Evolutionary conservation across 208 protist species (phyloP), one percentile per base, ranked within the genome.

Genomic region (Lotmaria passim): DNA sequence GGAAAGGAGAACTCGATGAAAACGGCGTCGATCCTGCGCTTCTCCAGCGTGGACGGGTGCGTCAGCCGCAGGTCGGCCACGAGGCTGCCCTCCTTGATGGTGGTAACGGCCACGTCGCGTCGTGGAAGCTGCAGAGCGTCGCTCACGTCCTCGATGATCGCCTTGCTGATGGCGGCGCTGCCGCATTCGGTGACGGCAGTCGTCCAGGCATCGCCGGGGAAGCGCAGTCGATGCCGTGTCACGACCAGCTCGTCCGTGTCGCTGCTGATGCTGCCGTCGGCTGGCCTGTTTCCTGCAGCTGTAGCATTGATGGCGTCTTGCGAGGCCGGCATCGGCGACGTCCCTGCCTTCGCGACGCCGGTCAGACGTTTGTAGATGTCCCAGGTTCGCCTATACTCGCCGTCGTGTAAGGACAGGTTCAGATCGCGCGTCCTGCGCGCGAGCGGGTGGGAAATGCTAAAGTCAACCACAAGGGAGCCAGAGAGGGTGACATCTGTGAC

Each of bases 81-180:
- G 23, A 79, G 59, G 31, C 72, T 78, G n/a, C 68, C 82, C 17
- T 61, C 51, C 31, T 67, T 53, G 30, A 77, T 66, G 4, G 41
- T 33, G 1, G 75, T 44, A 36, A 82, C 41, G 41, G 43, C n/a
- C 11, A 87, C 73, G 30, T 60, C 36, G 30, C 52, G 53, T 7
- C 48, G 7, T 2, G 36, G 46, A 21, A 83, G 8, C 2, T 57
- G 34, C 0, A 83, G 26, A 26, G 71, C 77, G 23, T 23, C 63
- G 56, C 69, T 78, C 56, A 87, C 70, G 57, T 87, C 82, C 31
- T 23, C 38, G 19, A 61, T 57, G 26, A 87, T 69, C n/a, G 78
- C 73, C 19, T 73, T 52, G 11, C 62, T 36, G 33, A 87, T 52
- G 3, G 23, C 44, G 41, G 28, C 58, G 15, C 57, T 34, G 50